Conservation (phyloP, 208 protist species). For the Porcisia deanei region DNA sequence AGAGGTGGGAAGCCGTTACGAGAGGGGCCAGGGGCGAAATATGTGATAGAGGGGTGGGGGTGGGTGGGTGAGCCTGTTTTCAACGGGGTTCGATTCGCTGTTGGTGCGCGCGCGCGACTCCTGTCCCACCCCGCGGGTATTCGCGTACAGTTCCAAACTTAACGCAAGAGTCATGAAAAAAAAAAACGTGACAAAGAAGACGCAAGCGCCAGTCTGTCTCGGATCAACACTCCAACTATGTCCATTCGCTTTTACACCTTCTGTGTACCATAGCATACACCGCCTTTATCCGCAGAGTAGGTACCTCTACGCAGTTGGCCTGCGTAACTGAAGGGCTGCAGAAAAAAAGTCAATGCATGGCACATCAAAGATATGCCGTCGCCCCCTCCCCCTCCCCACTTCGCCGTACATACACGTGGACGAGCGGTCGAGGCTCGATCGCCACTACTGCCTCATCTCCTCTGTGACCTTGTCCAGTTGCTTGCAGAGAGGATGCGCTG, state of each 20-base stretch:
- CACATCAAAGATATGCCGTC: neutral
- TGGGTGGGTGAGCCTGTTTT: too few species aligned
- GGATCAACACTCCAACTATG: neutral
- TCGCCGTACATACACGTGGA: neutral
- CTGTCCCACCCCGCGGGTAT: neutral
- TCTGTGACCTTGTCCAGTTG: slow-evolving; percentile 38
- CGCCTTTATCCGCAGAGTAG: neutral
- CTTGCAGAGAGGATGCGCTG: slow-evolving; percentile 48
- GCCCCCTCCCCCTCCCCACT: neutral
- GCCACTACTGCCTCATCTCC: slow-evolving; percentile 30
- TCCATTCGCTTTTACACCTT: neutral
- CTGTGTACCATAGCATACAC: neutral
- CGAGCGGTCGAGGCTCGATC: neutral
- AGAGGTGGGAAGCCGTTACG: neutral
- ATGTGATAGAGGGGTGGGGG: too few species aligned
- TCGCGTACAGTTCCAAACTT: neutral
- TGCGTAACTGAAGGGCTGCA: neutral
- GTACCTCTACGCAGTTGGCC: neutral
- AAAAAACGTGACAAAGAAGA: neutral
- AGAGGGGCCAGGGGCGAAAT: neutral
- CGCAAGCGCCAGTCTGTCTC: neutral
- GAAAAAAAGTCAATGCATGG: neutral
- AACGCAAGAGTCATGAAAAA: too few species aligned
- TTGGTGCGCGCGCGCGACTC: neutral
- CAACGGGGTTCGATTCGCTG: too few species aligned